phyloP scores from a whole-genome alignment of 441 rosid species.

The Croton laevigatus region DNA sequence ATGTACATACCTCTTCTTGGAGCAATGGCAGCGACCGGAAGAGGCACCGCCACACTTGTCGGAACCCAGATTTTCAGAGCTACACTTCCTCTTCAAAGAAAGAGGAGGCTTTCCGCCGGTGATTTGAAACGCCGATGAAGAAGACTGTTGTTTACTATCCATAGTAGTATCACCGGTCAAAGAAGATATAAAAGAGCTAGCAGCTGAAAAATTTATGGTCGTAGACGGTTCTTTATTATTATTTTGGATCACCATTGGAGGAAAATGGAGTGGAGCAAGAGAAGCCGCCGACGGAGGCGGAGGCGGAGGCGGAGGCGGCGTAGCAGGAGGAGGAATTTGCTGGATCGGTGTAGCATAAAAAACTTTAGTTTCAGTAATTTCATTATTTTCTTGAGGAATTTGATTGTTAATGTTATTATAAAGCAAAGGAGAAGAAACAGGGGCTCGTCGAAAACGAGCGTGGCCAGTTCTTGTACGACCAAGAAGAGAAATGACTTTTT shows the following conservation, averaged over 20 bases:
- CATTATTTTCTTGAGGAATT: slow-evolving; percentile 15
- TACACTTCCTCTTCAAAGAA: slow-evolving; percentile 61
- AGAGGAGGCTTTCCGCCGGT: slow-evolving; percentile 54
- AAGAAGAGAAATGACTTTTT: slow-evolving; percentile 71
- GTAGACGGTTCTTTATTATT: slow-evolving; percentile 38
- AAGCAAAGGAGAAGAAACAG: slow-evolving; percentile 6
- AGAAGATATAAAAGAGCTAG: slow-evolving; percentile 44
- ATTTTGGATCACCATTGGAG: slow-evolving; percentile 22
- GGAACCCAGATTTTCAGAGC: slow-evolving; percentile 51
- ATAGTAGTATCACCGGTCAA: slow-evolving; percentile 38
- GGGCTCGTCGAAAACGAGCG: slow-evolving; percentile 80
- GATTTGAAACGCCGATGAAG: slow-evolving; percentile 53
- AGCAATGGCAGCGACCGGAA: slow-evolving; percentile 73
- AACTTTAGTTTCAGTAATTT: slow-evolving; percentile 31
- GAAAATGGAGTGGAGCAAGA: slow-evolving; percentile 25
- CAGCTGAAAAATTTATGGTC: slow-evolving; percentile 61
- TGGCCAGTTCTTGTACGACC: slow-evolving; percentile 85
- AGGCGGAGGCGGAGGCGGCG: not conserved
- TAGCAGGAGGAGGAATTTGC: slow-evolving; percentile 44
- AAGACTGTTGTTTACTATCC: slow-evolving; percentile 45
- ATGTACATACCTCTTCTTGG: slow-evolving; percentile 71
- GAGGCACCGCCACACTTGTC: slow-evolving; percentile 54
- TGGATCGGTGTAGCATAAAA: slow-evolving; percentile 63
- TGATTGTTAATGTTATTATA: not conserved
- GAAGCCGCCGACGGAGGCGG: too few species aligned